Percentiles rank a stretch among this genome's conserved stretches.
These are phyloP conservation scores for Tetracladium maxilliforme DNA, from an alignment of 2,329 filamentous ascomycete species.

Conservation along the genomic window DNA sequence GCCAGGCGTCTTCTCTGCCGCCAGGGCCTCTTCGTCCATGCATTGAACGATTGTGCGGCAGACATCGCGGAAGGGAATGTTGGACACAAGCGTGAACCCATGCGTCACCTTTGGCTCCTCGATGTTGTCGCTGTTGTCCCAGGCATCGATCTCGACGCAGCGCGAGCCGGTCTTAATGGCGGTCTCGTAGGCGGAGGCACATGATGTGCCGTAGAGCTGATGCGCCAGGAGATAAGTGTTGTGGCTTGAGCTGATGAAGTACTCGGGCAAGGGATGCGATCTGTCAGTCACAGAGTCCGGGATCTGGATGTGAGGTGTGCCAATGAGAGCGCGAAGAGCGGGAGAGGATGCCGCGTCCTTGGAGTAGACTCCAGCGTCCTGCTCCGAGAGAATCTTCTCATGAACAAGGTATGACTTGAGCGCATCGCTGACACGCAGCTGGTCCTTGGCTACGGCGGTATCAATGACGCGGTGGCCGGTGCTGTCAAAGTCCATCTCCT, in stretches of 20 bases:
- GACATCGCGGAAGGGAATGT: slow-evolving; percentile 48
- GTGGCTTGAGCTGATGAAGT: slow-evolving; percentile 60
- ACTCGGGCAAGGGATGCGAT: slow-evolving; percentile 47
- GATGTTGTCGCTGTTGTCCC: slow-evolving; percentile 45
- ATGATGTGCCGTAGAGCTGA: slow-evolving; percentile 50
- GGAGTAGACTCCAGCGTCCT: slow-evolving; percentile 28
- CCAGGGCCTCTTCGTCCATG: slow-evolving; percentile 38
- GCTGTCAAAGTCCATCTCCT: slow-evolving; percentile 40
- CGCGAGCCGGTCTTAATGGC: slow-evolving; percentile 47
- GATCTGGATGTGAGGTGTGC: slow-evolving; percentile 40
- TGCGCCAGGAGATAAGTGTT: slow-evolving; percentile 61
- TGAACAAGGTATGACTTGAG: slow-evolving; percentile 38
- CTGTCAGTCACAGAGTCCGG: slow-evolving; percentile 38
- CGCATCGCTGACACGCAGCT: slow-evolving; percentile 43
- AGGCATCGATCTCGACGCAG: slow-evolving; percentile 62
- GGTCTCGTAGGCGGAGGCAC: slow-evolving; percentile 46
- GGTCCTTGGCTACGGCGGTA: slow-evolving; percentile 29
- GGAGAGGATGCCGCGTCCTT: slow-evolving; percentile 24
- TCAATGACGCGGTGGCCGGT: slow-evolving; percentile 39
- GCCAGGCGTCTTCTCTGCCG: slow-evolving; percentile 21
- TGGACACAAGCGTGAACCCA: slow-evolving; percentile 52
- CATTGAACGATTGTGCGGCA: slow-evolving; percentile 51
- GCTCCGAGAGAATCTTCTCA: slow-evolving; percentile 30
- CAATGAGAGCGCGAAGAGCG: slow-evolving; percentile 34
- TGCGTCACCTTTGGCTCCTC: slow-evolving; percentile 58